These are phyloP conservation scores for Ophiostoma perfectum DNA, from an alignment of 2,329 filamentous ascomycete species.

Conservation along the genomic window DNA sequence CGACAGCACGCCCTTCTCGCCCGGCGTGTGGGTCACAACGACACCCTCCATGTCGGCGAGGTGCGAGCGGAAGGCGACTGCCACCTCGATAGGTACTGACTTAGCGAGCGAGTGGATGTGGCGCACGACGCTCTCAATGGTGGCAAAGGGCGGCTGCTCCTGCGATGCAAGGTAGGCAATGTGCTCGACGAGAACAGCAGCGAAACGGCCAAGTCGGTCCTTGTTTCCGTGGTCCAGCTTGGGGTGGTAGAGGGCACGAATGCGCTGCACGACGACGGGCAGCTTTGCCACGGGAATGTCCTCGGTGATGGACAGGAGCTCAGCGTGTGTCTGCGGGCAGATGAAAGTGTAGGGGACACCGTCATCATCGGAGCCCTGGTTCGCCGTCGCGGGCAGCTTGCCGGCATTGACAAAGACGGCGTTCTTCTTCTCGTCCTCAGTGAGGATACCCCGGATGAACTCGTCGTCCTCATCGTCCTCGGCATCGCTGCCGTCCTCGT, in stretches of 20 bases:
- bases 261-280: constrained; percentile 77
- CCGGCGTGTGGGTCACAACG: constrained; percentile 12
- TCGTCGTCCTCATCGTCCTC: constrained; percentile 43
- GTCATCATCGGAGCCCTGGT: constrained; percentile 39
- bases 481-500: constrained; percentile 50
- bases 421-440: constrained; percentile 51
- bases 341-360: constrained; percentile 76
- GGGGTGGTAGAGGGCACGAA: constrained; percentile 86
- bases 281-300: constrained; percentile 59
- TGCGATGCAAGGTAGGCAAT: constrained; percentile 44
- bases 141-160: constrained; percentile 28
- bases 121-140: constrained; percentile 67
- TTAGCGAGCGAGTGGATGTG: constrained; percentile 92
- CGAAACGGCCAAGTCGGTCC: constrained; percentile 66
- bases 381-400: constrained; percentile 12
- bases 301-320: constrained; percentile 63
- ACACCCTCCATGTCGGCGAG: constrained; percentile 50
- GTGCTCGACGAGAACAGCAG: constrained; percentile 59
- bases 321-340: constrained; percentile 72
- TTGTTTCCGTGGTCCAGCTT: constrained; percentile 83
- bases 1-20: neutral
- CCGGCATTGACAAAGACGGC: constrained; percentile 46
- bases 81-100: constrained; percentile 72
- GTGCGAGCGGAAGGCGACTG: constrained; percentile 69
- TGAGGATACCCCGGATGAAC: constrained; percentile 64